These are phyloP conservation scores for Pichia cephalocereana DNA, from an alignment of 805 yeast genomes.

Conservation along the genomic window DNA sequence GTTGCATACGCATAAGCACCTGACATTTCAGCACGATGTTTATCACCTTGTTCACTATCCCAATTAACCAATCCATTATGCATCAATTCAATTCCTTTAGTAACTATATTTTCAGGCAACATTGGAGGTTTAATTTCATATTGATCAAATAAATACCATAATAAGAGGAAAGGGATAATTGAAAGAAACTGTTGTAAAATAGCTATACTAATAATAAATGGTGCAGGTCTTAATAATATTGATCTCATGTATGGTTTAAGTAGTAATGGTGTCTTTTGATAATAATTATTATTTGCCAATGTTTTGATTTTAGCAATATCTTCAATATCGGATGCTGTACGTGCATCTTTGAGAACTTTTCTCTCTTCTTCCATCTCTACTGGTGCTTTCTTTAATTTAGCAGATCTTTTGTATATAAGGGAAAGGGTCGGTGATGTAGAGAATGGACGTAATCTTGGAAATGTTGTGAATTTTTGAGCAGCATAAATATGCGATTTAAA, in stretches of 20 bases:
- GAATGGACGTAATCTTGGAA: neutral
- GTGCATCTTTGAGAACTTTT: conserved; percentile 7
- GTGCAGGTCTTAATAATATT: conserved; percentile 24
- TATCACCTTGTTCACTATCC: conserved; percentile 22
- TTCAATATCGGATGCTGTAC: conserved; percentile 14
- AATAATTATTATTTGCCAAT: conserved; percentile 24
- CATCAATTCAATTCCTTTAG: conserved; percentile 38
- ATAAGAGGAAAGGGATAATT: conserved; percentile 39
- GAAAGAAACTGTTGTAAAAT: conserved; percentile 47
- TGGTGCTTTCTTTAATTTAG: conserved; percentile 11
- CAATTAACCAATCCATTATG: conserved; percentile 28
- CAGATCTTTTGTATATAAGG: conserved; percentile 15
- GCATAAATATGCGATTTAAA: too few species aligned
- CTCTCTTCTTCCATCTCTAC: conserved; percentile 10
- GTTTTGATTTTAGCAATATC: conserved; percentile 16
- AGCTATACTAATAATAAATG: conserved; percentile 36
- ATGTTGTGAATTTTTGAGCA: too few species aligned
- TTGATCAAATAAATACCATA: conserved; percentile 43
- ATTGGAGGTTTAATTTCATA: conserved; percentile 34
- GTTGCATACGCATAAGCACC: conserved; percentile 31
- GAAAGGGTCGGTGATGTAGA: neutral
- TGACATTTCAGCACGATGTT: conserved; percentile 19
- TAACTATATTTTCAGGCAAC: conserved; percentile 40
- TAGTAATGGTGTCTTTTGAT: conserved; percentile 21
- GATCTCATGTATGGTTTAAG: conserved; percentile 25